Evolutionary conservation across 108 stramenopile genomes (phyloP), one percentile per base, ranked within the genome.

Genomic region (Nitzschia sp.): DNA sequence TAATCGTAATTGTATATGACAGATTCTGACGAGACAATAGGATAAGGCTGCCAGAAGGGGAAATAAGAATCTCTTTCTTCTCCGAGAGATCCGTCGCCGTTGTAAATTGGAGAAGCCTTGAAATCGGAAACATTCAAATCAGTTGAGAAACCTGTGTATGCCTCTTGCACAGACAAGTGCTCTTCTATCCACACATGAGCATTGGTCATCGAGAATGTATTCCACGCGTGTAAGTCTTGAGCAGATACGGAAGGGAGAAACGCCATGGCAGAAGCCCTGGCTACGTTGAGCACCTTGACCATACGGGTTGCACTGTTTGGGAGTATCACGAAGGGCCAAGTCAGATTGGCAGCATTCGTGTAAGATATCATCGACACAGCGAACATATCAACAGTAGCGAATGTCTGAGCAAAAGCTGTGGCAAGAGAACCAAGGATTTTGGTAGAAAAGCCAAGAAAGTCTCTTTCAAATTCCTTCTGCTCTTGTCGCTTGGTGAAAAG

Each of bases 321-420:
- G n/a, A 65, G 39, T 7, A 51, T 65, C 6, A 65, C 64, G 52
- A 65, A 65, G 0, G 64, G 64, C 41, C 41, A 63, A 1, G n/a
- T 7, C 15, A 11, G 6, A 8, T 21, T 19, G 24, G 44, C 9
- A 21, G 22, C 19, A 15, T 3, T 0, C 0, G 61, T 8, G 7
- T 58, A 39, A 0, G 57, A 58, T 34, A 40, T 8, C 37, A 58
- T 3, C 14, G n/a, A 29, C 7, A 58, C 37, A 7, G 29, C 38
- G 8, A 58, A 58, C 2, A 34, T 3, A 58, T 58, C 57, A 34
- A 58, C 6, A 2, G 57, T 37, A 2, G 57, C 57, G 8, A 58
- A 11, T 12, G 37, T 58, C 7, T 58, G 57, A 1, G 3, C 57
- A 2, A 58, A 39, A 15, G 37, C 8, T 1, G 38, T 39, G 57